Base-by-base conservation (phyloP, 202 grass and related monocot genomes). In the Setaria viridis region DNA sequence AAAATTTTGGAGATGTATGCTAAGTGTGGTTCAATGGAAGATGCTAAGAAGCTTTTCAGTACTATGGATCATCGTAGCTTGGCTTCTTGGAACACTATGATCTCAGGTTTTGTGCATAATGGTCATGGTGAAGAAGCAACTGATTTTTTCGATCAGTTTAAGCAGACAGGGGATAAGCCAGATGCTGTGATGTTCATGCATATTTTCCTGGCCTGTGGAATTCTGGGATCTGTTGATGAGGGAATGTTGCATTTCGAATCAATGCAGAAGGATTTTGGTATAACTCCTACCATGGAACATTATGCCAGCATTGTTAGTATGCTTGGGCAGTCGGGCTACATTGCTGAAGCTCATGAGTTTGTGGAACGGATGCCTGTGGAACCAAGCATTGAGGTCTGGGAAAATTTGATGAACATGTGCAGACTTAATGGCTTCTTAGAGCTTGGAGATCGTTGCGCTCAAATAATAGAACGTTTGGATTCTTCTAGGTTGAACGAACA, bases 171-270 rank as follows among this genome's bases (percentile, higher is more conserved):
- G 70, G 67, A 81, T 62, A 93, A 83, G 49, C 93, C 94, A 53
- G 92, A 94, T 90, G 46, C 81, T 41, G 68, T 57, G 62, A 93
- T 99, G 84, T 99, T 96, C 74, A 90, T 80, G 12, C 76, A 77
- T 56, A 55, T 96, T 51, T 94, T 99, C 73, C 85, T 80, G 85
- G 90, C 88, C 29, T 99, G 90, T 83, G 97, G 93, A 84, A 86
- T 88, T 80, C 58, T 96, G 57, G 97, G 92, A 15, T 95, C 93
- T 57, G 90, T 99, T 77, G 80, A 96, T 74, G 97, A 99, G 77
- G 97, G 97, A 12, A 91, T 99, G 88, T 81, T 96, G 77, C 92
- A 99, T 92, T 94, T 96, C 54, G 89, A 96, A 90, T 94, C 97
- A 67, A 96, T 99, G 92, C 87, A 99, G 76, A 91, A 93, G 47